Evolutionary conservation across 2,329 filamentous ascomycete genomes (phyloP), one percentile per base, ranked within the genome.

Genomic region (Fusarium bulbicola): DNA sequence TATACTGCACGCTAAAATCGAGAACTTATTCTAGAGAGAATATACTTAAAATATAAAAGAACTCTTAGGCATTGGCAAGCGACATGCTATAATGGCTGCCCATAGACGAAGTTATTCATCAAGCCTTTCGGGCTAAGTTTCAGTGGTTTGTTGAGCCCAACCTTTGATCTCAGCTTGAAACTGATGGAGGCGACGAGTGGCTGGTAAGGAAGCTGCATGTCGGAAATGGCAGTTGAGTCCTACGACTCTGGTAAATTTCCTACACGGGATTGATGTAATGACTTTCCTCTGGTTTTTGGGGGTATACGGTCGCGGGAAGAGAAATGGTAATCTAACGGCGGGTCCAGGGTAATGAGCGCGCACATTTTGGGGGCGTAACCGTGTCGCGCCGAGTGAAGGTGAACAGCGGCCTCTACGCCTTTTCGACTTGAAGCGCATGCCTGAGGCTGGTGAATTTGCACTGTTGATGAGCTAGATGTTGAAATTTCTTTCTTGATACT

Each of bases 181-280:
- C 34, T 15, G 7, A 2, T 15, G 34, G 8, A 36, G 9, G 34
- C 3, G 34, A 36, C 3, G 15, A 36, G 15, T 5, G 16, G 15
- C 15, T 9, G 4, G 1, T 36, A 1, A 36, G 14, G 3, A 16
- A 36, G 15, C 16, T 36, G 7, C 15, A 36, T 4, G 34, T 36
- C 32, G 15, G 15, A 18, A 36, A 36, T 18, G 15, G 1, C 34
- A 36, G 16, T 9, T 5, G 1, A 36, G 18, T 9, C 16, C 8
- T 36, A 24, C 6, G 42, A 43, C 10, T 24, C 10, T 24, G 11
- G 16, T 1, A 4, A 13, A 4, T 18, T 1, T 8, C 1, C 4
- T 13, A 18, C 9, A 0, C 7, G 7, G 3, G 5, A 13, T 13
- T 4, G 9, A 4, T 26, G 5, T 20, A 4, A 20, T 4, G 4